Evolutionary conservation across 768 basidiomycete genomes (phyloP), one percentile per base, ranked within the genome.

Genomic region (Pisolithus albus): DNA sequence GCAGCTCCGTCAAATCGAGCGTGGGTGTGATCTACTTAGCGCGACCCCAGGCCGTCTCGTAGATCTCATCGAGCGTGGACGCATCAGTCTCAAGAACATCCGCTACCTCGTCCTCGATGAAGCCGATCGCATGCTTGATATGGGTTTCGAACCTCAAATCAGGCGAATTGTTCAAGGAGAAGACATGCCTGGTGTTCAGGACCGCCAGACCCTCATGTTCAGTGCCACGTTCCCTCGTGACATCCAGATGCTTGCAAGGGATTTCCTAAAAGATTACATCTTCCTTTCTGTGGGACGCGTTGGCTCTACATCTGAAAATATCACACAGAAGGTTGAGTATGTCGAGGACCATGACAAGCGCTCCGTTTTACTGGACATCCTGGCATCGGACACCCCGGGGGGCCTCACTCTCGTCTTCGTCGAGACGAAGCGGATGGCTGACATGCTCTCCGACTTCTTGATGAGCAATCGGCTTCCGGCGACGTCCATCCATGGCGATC

Each of bases 111-210:
- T 99, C 24, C 86, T 99, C 50, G 96, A 99, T 63, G 96, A 99
- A 75, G 96, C 96, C 55, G 96, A 99, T 77, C 89, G 96, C 64
- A 99, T 99, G 96, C 81, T 99, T 64, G 96, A 99, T 76, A 99
- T 99, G 96, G 96, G 96, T 86, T 99, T 99, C 78, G 96, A 99
- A 72, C 96, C 96, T 51, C 96, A 98, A 73, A 99, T 99, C 64
- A 82, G 96, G 57, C 82, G 92, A 30, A 99, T 99, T 65, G 96
- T 99, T 18, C 91, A 99, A 70, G 89, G 90, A 60, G 92, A 93
- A 64, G 96, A 99, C 68, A 99, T 99, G 96, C 92, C 96, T n/a
- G 87, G 84, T 43, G 82, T 86, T 13, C 72, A 79, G 24, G 84
- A 92, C 11, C 88, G 96, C 56, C 96, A 98, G 67, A 99, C 96